A percentile compares a stretch with the other conserved stretches of the same genome.
phyloP scores from a whole-genome alignment of 495 filamentous ascomycete species.

The Acidomyces sp. region DNA sequence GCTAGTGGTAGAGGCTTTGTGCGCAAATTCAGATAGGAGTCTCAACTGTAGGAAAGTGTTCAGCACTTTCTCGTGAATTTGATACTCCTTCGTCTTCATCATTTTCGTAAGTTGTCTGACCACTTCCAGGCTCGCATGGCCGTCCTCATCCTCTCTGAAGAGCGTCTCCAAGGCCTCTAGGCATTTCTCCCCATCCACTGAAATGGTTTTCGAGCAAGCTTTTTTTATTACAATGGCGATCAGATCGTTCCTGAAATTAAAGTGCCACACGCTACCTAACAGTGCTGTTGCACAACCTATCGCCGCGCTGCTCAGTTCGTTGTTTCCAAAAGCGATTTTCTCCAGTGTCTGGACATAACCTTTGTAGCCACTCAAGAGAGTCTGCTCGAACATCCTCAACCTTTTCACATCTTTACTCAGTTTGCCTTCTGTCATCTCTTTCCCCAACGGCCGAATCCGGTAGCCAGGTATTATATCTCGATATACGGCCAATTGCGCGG shows the following conservation, averaged over 20 bases:
- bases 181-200: constrained; percentile 66
- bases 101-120: constrained; percentile 78
- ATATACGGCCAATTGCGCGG: constrained; percentile 78
- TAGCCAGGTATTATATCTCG: constrained; percentile 95
- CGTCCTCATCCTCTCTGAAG: constrained; percentile 80
- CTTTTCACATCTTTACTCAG: constrained; percentile 83
- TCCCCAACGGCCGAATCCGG: constrained; percentile 67
- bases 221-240: constrained; percentile 76
- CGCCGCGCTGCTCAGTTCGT: constrained; percentile 39
- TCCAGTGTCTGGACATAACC: constrained; percentile 63
- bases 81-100: constrained; percentile 76
- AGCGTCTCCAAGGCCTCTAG: constrained; percentile 64
- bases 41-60: constrained; percentile 87
- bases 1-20: constrained; percentile 62
- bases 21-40: constrained; percentile 70
- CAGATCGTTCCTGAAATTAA: constrained; percentile 85
- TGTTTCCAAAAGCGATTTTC: constrained; percentile 45
- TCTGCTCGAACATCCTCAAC: constrained; percentile 68
- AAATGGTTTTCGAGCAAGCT: constrained; percentile 51
- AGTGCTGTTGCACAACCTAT: constrained; percentile 74
- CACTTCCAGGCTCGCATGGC: constrained; percentile 71
- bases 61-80: constrained; percentile 68
- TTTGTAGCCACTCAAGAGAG: constrained; percentile 68
- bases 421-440: constrained; percentile 59
- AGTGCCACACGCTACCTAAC: constrained; percentile 72